phyloP scores from a whole-genome alignment of 1,284 basidiomycete species.

The Cystobasidium pallidum region DNA sequence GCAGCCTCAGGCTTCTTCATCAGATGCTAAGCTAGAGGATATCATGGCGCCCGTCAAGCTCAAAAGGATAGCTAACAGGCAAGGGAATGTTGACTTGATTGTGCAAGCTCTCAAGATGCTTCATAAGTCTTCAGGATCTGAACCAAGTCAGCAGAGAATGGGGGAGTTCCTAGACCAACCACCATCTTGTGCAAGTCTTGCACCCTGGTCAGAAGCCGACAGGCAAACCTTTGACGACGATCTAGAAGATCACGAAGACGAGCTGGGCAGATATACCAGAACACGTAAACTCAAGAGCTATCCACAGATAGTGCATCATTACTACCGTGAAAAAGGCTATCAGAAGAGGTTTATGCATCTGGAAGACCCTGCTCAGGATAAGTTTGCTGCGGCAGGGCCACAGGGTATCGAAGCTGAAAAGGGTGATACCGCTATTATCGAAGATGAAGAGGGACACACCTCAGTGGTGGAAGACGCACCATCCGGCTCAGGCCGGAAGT shows the following conservation, averaged over 20 bases:
- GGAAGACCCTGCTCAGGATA: constrained; percentile 50
- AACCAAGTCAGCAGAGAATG: background rate
- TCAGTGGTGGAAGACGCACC: constrained; percentile 43
- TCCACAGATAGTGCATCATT: constrained; percentile 51
- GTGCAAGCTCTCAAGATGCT: constrained; percentile 12
- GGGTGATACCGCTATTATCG: constrained; percentile 18
- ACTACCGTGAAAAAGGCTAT: constrained; percentile 46
- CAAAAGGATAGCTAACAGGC: background rate
- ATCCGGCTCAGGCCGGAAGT: constrained; percentile 30
- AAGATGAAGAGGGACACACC: constrained; percentile 46
- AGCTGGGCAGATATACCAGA: constrained; percentile 48
- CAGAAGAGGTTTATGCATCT: constrained; percentile 34
- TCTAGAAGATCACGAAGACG: constrained; percentile 48
- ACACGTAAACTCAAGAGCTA: constrained; percentile 47
- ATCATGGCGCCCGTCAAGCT: background rate
- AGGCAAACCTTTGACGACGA: constrained; percentile 45
- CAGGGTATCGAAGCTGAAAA: constrained; percentile 34
- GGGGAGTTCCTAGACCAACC: constrained; percentile 25
- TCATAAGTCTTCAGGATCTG: background rate
- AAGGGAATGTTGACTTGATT: constrained; percentile 29
- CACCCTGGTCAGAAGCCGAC: constrained; percentile 50
- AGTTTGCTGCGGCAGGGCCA: constrained; percentile 48
- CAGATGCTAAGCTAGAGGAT: constrained; percentile 1
- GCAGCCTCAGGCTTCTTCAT: background rate
- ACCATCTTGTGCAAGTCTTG: constrained; percentile 34